Evolutionary conservation across 495 filamentous ascomycete genomes (phyloP), one percentile per base, ranked within the genome.

Genomic region (Evernia prunastri): DNA sequence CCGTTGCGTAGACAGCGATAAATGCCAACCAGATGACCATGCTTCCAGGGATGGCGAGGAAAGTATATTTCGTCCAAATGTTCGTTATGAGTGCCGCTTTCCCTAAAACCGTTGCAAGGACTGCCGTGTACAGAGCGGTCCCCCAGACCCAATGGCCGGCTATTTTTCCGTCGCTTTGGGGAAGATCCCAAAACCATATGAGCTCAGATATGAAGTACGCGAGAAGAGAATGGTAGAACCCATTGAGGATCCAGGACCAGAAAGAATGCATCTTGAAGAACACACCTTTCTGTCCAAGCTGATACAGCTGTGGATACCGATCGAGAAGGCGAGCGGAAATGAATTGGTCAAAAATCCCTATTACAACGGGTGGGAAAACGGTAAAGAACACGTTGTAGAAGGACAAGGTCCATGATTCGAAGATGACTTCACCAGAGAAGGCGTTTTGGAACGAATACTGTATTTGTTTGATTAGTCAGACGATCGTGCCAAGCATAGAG

Each of bases 301-400:
- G 87, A 76, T 99, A 99, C 35, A 99, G 81, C 72, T 97, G 95
- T 27, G 95, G 95, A 73, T 99, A 99, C 49, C 95, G 87, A 73
- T 99, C 95, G 27, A 99, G 82, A n/a, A 97, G 79, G 42, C 95
- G 88, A 49, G 95, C 95, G 35, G 90, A 96, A 72, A 99, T 92
- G 76, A 95, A 97, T 72, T 99, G 95, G 71, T 99, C 95, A 66
- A 96, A 93, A 67, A 97, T 96, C 68, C 95, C 95, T 76, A 99
- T 90, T 33, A 88, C 93, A 53, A 99, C 87, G 2, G 95, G 95
- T 45, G 95, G 95, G 39, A 97, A 77, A 51, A 95, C 88, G 12
- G 95, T 97, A 77, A 96, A 99, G 74, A 99, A 88, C 74, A 99
- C 91, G 79, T 99, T 99, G 82, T 97, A 99, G 80, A 96, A 96